Evolutionary conservation across 768 basidiomycete genomes (phyloP), one percentile per base, ranked within the genome.

Genomic region (Pleurotus salmoneostramineus): DNA sequence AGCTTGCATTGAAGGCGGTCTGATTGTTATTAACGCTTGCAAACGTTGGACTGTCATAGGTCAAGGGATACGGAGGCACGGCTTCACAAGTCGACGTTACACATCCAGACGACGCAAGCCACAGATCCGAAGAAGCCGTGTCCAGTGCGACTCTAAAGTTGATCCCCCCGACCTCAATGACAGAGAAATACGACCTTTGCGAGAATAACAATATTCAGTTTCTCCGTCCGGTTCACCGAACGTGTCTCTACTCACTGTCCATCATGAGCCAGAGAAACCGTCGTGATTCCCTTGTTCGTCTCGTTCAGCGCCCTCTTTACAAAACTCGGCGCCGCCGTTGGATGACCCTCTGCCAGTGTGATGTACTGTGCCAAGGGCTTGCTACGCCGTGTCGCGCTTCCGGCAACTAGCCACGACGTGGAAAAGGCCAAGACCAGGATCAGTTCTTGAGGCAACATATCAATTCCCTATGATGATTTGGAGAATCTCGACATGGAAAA

Each of bases 91-190:
- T 64, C n/a, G 66, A 63, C 10, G 83, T 77, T 32, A 69, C 69
- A 69, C 91, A 93, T 3, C 64, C 75, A 6, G 88, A 85, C 12
- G 89, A 87, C 45, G 83, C 65, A 15, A 92, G 61, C 89, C 89
- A 93, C 10, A 88, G 70, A 72, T 87, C 85, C 12, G 87, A 74
- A 6, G 89, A 91, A 14, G 77, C 91, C 1, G 90, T 92, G 66
- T 93, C 91, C 45, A 92, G 72, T 0, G 82, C 83, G 15, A 85
- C 82, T 12, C 89, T 84, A 63, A 91, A 87, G 64, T 72, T 81
- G 57, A 89, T 81, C 56, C 74, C 72, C 34, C 89, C 91, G 31
- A 78, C 73, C 61, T 80, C 69, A 57, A 91, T 77, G 42, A 88
- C 69, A 15, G 80, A 72, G 63, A 80, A 91, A 65, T 90, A 92